Conservation (phyloP, 2,329 filamentous ascomycete genomes). For the Trichophyton benhamiae region DNA sequence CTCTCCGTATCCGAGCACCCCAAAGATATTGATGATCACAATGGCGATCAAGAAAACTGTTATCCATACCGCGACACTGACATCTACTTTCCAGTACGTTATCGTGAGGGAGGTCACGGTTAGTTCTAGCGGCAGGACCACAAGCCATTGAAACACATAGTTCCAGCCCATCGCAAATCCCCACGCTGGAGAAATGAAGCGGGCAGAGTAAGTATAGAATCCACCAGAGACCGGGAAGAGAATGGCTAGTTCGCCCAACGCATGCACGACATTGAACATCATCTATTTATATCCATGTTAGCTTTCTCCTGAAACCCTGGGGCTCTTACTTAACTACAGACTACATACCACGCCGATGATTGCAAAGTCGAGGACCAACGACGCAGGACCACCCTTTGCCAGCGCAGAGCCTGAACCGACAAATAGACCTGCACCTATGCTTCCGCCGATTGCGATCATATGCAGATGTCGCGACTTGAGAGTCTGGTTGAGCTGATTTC, state of each 20-base stretch:
- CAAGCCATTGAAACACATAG: slow-evolving; percentile 74
- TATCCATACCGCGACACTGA: slow-evolving; percentile 39
- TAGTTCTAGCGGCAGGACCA: slow-evolving; percentile 69
- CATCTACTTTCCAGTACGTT: slow-evolving; percentile 49
- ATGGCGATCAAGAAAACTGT: slow-evolving; percentile 62
- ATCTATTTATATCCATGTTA: slow-evolving; percentile 27
- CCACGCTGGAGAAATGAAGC: slow-evolving; percentile 50
- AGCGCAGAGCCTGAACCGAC: slow-evolving; percentile 29
- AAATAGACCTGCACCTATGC: slow-evolving; percentile 26
- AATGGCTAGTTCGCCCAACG: slow-evolving; percentile 49
- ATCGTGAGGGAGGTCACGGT: slow-evolving; percentile 70
- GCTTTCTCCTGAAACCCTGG: background rate
- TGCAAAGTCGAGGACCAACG: slow-evolving; percentile 34
- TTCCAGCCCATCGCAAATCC: slow-evolving; percentile 37
- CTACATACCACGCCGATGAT: slow-evolving; percentile 37
- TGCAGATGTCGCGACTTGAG: slow-evolving; percentile 27
- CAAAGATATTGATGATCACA: slow-evolving; percentile 65
- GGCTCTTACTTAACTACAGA: background rate
- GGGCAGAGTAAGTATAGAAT: slow-evolving; percentile 48
- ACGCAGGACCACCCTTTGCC: slow-evolving; percentile 27
- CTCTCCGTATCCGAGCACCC: slow-evolving; percentile 72
- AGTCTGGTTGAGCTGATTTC: slow-evolving; percentile 19
- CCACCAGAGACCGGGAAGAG: slow-evolving; percentile 51
- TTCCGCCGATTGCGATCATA: slow-evolving; percentile 28
- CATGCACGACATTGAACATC: slow-evolving; percentile 47